Base-by-base conservation (phyloP, 176 grass and related monocot genomes). In the Luzula sylvatica region DNA sequence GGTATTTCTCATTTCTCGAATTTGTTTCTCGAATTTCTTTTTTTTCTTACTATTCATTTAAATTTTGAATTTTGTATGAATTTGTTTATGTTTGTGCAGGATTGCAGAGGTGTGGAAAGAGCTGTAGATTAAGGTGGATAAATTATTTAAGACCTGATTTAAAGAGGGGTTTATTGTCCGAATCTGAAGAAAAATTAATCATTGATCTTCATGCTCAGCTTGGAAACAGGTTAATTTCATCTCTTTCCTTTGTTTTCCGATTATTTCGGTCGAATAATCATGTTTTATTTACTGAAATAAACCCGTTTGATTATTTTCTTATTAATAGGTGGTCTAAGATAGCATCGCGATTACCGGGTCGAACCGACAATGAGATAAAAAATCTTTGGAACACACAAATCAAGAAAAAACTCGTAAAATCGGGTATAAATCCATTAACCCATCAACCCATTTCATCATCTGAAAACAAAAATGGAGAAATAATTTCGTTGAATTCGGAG, bases 311-410 rank as follows among this genome's bases (percentile, higher is more conserved):
- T 13, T 53, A 11, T 29, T 14, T 51, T 11, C 29, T 41, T 48
- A 23, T 25, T 9, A 24, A 17, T 35, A 94, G 87, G 56, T 98
- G 92, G 85, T 90, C 92, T 26, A 98, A 98, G 81, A 96, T 96
- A 50, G 90, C 90, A 15, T 73, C 84, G 42, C 49, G 61, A 25
- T 86, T 96, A 0, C 90, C 90, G 0, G 90, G 90, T 11, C 71
- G 90, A 64, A 96, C 90, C 3, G 90, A 98, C 68, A 98, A 98
- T 50, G 92, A 98, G 67, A 90, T 98, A 50, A 98, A 98, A 81
- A 98, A 98, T 65, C 78, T 82, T 41, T 98, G 92, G 92, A 89
- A 98, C 74, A 98, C 92, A 0, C 85, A 98, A 67, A 90, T 98
- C 75, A 82, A 81, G 51, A 96, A 95, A 68, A 95, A 95, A 65